Evolutionary conservation across 768 basidiomycete genomes (phyloP).

Genomic region (Termitomyces sp.): DNA sequence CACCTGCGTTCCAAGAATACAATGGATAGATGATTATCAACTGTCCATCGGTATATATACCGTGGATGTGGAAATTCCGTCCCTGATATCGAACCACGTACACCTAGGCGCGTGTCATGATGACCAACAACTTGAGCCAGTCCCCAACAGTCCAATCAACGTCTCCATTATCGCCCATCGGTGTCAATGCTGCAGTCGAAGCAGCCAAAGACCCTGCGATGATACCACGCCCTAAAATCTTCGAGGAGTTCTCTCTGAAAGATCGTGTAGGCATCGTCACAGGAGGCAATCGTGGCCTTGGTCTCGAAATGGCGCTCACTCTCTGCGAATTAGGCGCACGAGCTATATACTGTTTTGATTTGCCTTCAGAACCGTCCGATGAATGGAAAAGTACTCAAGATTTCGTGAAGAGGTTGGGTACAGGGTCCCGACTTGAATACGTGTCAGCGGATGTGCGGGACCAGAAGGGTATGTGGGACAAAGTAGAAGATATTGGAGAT

Average conservation of each 20-base stretch:
- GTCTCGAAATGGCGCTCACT: constrained; percentile 19
- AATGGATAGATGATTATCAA: not conserved
- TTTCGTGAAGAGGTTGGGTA: constrained; percentile 41
- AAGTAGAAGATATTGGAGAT: constrained; percentile 52
- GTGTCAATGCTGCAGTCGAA: constrained; percentile 50
- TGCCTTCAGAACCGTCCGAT: constrained; percentile 45
- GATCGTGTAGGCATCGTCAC: not conserved
- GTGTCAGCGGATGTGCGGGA: constrained; percentile 57
- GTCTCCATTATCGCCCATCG: constrained; percentile 54
- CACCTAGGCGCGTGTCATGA: not conserved
- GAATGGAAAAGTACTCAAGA: constrained; percentile 49
- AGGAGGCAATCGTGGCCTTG: not conserved
- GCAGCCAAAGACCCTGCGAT: constrained; percentile 28
- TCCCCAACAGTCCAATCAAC: constrained; percentile 27
- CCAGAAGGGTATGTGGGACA: constrained; percentile 52
- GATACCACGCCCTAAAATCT: constrained; percentile 30
- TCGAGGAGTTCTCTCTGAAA: not conserved
- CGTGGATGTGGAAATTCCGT: not conserved
- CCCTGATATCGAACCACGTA: not conserved
- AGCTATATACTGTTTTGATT: constrained; percentile 61
- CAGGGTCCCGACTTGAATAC: constrained; percentile 47
- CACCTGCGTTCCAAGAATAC: not conserved
- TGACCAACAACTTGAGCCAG: not conserved
- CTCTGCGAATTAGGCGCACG: constrained; percentile 66
- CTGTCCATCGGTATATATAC: not conserved